Base-by-base conservation (phyloP, 1,139 yeast genomes). In the Spencermartinsiella ligniputridi region DNA sequence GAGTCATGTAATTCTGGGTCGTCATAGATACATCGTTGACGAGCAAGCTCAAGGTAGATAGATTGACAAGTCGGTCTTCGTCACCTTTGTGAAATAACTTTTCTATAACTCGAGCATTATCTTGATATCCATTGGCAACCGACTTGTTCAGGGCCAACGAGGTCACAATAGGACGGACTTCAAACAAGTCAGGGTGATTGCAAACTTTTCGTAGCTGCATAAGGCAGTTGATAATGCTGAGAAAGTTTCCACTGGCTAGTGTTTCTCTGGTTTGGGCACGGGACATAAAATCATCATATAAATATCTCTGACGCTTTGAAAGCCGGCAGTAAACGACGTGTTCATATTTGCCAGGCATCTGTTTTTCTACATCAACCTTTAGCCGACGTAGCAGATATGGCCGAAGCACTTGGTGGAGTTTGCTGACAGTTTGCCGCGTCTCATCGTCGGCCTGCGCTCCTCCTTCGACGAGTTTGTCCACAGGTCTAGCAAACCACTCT, bases 121-220 rank as follows among this genome's bases (percentile, higher is more conserved):
- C 57, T 29, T 67, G 68, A 57, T 71, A 88, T 6, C 69, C 62
- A 1, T 79, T 67, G 1, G 76, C 69, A 2, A 85, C 89, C 1
- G 92, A 78, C 39, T 72, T 71, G 2, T 78, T 78, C 69, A 88
- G 70, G 0, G 94, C 85, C 61, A 87, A 81, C 1, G 97, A 90
- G 0, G 98, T 94, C 24, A 87, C 79, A 56, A 94, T 86, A 0
- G 97, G 98, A 48, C 98, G 74, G 4, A 90, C 97, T 62, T 94
- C 98, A 67, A 94, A 94, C 50, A 94, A 68, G 67, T 94, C 97
- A 0, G 98, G 98, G 67, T 92, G 98, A 59, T 92, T 92, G 67
- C 98, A 92, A 34, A 92, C 98, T 64, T 94, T 94, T 56, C 99
- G 79, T 58, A 94, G 71, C 64, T 94, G 99, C 99, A 94, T 94